Percentiles rank a stretch among this genome's conserved stretches.
Conservation (phyloP, 2,329 filamentous ascomycete species). For the Xylariaceae sp. region DNA sequence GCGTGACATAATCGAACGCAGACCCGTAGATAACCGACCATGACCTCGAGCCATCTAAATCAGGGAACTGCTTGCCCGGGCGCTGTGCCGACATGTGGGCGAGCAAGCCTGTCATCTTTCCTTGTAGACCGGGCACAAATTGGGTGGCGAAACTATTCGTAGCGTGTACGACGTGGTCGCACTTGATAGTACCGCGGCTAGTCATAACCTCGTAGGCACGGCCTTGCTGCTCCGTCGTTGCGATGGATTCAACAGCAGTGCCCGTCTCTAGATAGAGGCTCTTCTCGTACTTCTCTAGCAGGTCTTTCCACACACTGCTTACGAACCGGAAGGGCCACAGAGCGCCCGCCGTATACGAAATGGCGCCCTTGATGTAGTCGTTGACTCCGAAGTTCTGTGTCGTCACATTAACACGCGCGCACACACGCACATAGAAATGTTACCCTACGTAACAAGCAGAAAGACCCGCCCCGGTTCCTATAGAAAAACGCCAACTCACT, state of each 20-base stretch:
- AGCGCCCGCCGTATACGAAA: conserved; percentile 51
- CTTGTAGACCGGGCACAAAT: conserved; percentile 52
- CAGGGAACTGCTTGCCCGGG: conserved; percentile 41
- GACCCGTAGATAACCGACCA: conserved; percentile 53
- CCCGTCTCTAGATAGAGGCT: conserved; percentile 17
- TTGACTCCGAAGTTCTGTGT: conserved; percentile 41
- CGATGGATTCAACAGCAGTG: conserved; percentile 39
- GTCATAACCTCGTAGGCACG: conserved; percentile 50
- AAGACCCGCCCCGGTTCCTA: no score
- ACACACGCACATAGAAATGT: no score
- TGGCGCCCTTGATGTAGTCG: conserved; percentile 42
- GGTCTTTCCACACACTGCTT: conserved; percentile 46
- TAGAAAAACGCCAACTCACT: no score
- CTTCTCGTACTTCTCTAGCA: conserved; percentile 38
- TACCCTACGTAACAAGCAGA: no score
- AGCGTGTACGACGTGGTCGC: conserved; percentile 58
- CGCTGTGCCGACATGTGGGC: conserved; percentile 56
- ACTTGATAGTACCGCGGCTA: conserved; percentile 45
- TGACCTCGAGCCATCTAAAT: conserved; percentile 42
- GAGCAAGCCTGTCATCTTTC: conserved; percentile 47
- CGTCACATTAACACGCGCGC: conserved; percentile 7
- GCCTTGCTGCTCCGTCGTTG: conserved; percentile 30
- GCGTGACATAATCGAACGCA: conserved; percentile 57
- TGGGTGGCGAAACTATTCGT: conserved; percentile 58
- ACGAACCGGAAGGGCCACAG: conserved; percentile 56